Conservation (phyloP, 2,329 filamentous ascomycete genomes). For the Aspergillus hiratsukae region DNA sequence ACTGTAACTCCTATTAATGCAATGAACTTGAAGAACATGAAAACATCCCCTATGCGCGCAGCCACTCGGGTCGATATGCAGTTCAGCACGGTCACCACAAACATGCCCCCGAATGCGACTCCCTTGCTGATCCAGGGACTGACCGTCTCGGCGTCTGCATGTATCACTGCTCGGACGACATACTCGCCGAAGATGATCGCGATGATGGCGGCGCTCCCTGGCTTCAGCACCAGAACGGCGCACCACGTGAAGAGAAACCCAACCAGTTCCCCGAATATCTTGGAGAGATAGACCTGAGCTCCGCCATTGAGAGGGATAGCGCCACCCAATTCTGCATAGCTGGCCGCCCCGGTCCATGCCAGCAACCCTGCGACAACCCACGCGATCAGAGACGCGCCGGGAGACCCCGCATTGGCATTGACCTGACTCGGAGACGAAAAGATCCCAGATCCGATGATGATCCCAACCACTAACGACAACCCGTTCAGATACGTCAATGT, state of each 20-base stretch:
- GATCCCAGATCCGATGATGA: constrained; percentile 95
- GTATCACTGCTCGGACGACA: constrained; percentile 79
- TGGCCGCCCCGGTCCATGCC: constrained; percentile 93
- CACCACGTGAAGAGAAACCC: constrained; percentile 98
- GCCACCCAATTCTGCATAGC: constrained; percentile 91
- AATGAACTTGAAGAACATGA: constrained; percentile 97
- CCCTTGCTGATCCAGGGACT: constrained; percentile 87
- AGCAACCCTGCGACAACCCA: constrained; percentile 89
- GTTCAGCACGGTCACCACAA: constrained; percentile 77
- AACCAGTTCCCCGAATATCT: constrained; percentile 90
- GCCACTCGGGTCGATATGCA: constrained; percentile 86
- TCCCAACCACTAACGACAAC: constrained; percentile 79
- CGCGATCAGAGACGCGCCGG: constrained; percentile 82
- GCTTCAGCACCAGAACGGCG: constrained; percentile 88
- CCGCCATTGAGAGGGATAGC: constrained; percentile 95
- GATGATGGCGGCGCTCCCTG: constrained; percentile 88
- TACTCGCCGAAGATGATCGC: constrained; percentile 98
- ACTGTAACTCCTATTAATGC: constrained; percentile 82
- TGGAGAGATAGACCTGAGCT: constrained; percentile 86
- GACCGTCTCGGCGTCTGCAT: constrained; percentile 75
- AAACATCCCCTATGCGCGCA: constrained; percentile 79
- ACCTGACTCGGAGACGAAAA: constrained; percentile 94
- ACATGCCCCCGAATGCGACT: constrained; percentile 72
- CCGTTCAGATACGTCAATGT: constrained; percentile 93
- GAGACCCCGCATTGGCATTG: constrained; percentile 84